Percentiles rank a stretch among this genome's conserved stretches.
phyloP scores from a whole-genome alignment of 306 rosid species.

The Oxytropis ochrocephala region DNA sequence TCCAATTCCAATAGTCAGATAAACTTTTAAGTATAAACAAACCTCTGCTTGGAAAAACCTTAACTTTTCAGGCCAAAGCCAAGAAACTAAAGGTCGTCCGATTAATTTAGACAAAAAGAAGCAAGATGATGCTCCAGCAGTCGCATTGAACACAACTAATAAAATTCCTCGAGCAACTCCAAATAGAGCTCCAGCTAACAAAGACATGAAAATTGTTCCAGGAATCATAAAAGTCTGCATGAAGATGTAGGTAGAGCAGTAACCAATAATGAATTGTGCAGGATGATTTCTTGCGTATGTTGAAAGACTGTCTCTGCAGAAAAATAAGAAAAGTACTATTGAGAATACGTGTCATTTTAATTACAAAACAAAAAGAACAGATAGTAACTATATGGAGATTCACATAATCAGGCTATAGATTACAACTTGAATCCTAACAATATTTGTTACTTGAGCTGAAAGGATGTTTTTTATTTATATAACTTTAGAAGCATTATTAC shows the following conservation, averaged over 20 bases:
- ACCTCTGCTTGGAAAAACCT: constrained; percentile 90
- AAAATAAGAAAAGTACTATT: not conserved
- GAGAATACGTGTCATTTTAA: not conserved
- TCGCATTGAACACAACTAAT: constrained; percentile 79
- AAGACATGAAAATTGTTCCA: constrained; percentile 88
- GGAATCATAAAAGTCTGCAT: constrained; percentile 98
- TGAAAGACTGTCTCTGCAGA: not conserved
- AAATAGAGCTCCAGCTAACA: constrained; percentile 90
- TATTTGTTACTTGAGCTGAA: not conserved
- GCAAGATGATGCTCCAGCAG: constrained; percentile 88
- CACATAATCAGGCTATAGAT: not conserved
- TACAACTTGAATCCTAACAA: not conserved
- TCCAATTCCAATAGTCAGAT: not conserved
- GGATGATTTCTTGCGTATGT: constrained; percentile 34
- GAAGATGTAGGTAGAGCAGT: not conserved
- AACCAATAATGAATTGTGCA: constrained; percentile 59
- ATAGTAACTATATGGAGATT: not conserved
- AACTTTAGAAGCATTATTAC: too few relatives aligned
- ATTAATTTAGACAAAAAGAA: constrained; percentile 81
- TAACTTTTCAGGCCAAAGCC: constrained; percentile 86
- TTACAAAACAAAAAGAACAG: not conserved
- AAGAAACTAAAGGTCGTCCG: constrained; percentile 75
- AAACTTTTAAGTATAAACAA: not conserved
- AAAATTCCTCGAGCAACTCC: constrained; percentile 65
- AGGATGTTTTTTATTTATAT: not conserved